phyloP scores from a whole-genome alignment of 768 basidiomycete genomes.

The Lactifluus rugatus region DNA sequence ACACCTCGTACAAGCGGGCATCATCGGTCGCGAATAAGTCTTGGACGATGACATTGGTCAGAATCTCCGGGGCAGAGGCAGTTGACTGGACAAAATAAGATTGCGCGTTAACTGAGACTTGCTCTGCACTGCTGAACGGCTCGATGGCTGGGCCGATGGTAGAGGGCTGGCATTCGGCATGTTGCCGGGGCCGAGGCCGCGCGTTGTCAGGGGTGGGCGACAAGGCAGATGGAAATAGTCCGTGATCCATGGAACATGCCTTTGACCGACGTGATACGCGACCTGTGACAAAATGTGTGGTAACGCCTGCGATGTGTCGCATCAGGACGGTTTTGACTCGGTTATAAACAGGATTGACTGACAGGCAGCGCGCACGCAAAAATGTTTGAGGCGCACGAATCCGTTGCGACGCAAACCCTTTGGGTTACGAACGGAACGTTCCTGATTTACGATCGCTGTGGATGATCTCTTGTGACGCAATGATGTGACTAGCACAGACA shows the following conservation, averaged over 20 bases:
- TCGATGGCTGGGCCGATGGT: neutral
- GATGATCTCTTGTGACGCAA: neutral
- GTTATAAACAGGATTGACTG: neutral
- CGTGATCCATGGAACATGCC: neutral
- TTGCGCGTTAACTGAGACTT: neutral
- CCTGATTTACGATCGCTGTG: neutral
- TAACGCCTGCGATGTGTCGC: neutral
- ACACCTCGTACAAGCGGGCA: neutral
- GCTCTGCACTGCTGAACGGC: neutral
- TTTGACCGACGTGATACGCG: neutral
- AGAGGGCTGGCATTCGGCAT: no score
- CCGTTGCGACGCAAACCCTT: neutral
- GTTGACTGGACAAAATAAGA: constrained; percentile 11
- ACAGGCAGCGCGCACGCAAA: constrained; percentile 3
- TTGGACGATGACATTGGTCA: constrained; percentile 8
- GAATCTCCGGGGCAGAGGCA: constrained; percentile 10
- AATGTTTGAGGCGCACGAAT: neutral
- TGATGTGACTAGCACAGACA: constrained; percentile 8
- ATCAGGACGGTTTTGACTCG: neutral
- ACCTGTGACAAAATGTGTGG: neutral
- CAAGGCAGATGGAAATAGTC: no score
- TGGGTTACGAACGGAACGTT: neutral
- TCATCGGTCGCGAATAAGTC: neutral
- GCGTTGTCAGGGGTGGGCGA: no score
- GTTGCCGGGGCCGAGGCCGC: no score